Evolutionary conservation across 2,329 filamentous ascomycete species (phyloP).

Genomic region (Alternaria panax): DNA sequence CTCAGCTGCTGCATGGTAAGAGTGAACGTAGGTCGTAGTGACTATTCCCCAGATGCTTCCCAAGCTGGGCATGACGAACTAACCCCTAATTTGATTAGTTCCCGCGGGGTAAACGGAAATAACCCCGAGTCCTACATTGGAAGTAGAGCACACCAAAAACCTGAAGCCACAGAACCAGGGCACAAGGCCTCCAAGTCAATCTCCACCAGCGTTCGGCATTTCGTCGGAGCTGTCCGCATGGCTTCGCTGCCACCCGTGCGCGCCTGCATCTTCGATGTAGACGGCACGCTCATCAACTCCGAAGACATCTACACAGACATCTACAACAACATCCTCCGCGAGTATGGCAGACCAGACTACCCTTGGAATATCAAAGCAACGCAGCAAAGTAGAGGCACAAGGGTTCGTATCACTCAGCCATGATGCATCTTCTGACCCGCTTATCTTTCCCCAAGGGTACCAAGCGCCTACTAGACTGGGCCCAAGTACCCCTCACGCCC

Average conservation of each 20-base stretch:
- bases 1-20: not conserved
- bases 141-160: not conserved
- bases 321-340: slow-evolving; percentile 31
- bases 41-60: not conserved
- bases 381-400: slow-evolving; percentile 30
- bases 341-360: slow-evolving; percentile 27
- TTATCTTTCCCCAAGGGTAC: slow-evolving; percentile 20
- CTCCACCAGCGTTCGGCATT: not conserved
- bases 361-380: slow-evolving; percentile 33
- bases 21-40: not conserved
- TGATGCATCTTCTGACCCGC: not conserved
- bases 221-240: not conserved
- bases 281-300: slow-evolving; percentile 46
- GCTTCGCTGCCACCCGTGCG: slow-evolving; percentile 28
- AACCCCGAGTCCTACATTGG: not conserved
- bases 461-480: slow-evolving; percentile 28
- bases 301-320: slow-evolving; percentile 40
- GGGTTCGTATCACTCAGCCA: slow-evolving; percentile 7
- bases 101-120: not conserved
- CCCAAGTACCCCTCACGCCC: slow-evolving; percentile 25
- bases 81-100: not conserved
- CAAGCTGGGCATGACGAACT: not conserved
- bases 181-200: not conserved
- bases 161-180: not conserved
- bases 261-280: slow-evolving; percentile 49